A percentile compares a stretch with the other conserved stretches of the same genome.
phyloP scores from a whole-genome alignment of 1,284 basidiomycete genomes.

The Cutaneotrichosporon cutaneum region DNA sequence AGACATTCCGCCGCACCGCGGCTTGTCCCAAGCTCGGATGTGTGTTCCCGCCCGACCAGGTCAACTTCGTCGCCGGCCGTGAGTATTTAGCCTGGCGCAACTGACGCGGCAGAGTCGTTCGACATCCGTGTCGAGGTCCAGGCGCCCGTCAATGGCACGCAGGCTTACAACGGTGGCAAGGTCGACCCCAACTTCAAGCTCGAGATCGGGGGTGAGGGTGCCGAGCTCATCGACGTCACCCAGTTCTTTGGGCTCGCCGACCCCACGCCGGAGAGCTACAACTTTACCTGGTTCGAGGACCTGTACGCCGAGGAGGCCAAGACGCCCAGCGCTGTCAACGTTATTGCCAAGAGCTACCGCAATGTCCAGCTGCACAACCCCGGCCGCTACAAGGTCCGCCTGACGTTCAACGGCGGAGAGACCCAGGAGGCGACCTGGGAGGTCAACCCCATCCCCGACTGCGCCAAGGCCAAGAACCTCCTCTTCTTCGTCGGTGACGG shows the following conservation, averaged over 20 bases:
- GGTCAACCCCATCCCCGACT: slow-evolving; percentile 42
- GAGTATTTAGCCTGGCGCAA: slow-evolving; percentile 21
- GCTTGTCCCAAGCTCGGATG: slow-evolving; percentile 52
- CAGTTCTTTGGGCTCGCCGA: slow-evolving; percentile 47
- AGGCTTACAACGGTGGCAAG: slow-evolving; percentile 51
- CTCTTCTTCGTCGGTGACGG: slow-evolving; percentile 54
- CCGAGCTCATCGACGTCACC: slow-evolving; percentile 40
- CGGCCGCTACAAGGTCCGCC: slow-evolving; percentile 33
- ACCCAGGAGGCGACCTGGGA: slow-evolving; percentile 39
- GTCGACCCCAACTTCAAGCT: slow-evolving; percentile 45
- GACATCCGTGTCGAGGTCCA: slow-evolving; percentile 52
- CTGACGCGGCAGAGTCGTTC: slow-evolving; percentile 34
- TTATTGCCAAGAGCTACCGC: slow-evolving; percentile 51
- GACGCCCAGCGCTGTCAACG: slow-evolving; percentile 49
- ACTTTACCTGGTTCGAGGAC: slow-evolving; percentile 50
- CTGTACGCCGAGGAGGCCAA: slow-evolving; percentile 48
- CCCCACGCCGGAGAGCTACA: slow-evolving; percentile 37
- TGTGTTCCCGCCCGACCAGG: slow-evolving; percentile 49
- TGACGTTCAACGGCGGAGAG: slow-evolving; percentile 40
- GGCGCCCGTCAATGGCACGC: slow-evolving; percentile 53
- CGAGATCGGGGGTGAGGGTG: slow-evolving; percentile 41
- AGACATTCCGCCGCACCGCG: slow-evolving; percentile 50
- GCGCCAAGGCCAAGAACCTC: slow-evolving; percentile 51
- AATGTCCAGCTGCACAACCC: slow-evolving; percentile 47
- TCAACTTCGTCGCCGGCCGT: slow-evolving; percentile 47